These are phyloP conservation scores for Lasiodiplodia gonubiensis DNA, from an alignment of 2,329 filamentous ascomycete species.

Conservation along the genomic window DNA sequence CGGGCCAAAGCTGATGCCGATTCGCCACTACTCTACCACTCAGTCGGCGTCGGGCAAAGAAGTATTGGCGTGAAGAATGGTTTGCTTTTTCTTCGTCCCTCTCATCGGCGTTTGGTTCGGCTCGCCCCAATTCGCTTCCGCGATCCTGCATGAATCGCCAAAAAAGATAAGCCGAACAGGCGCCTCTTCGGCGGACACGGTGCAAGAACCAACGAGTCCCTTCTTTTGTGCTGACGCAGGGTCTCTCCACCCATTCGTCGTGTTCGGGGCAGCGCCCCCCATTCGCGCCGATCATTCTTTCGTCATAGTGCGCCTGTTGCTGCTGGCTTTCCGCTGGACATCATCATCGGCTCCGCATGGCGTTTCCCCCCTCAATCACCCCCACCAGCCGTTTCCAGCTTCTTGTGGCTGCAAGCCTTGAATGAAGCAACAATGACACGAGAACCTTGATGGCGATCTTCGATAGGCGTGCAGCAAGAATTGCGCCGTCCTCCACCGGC, in stretches of 20 bases:
- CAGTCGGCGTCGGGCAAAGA: neutral
- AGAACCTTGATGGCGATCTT: neutral
- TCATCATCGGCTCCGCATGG: neutral
- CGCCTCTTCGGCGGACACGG: slow-evolving; percentile 4
- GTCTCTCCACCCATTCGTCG: slow-evolving; percentile 22
- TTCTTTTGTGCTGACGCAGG: slow-evolving; percentile 10
- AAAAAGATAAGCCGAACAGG: slow-evolving; percentile 1
- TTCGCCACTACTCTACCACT: neutral
- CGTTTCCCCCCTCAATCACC: neutral
- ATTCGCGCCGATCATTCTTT: slow-evolving; percentile 20
- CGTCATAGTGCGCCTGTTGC: slow-evolving; percentile 3
- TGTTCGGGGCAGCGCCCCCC: slow-evolving; percentile 6
- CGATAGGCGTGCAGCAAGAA: neutral
- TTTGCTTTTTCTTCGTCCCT: neutral
- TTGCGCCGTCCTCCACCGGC: neutral
- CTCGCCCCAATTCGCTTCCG: slow-evolving; percentile 6
- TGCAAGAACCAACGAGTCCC: neutral
- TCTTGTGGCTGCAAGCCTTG: neutral
- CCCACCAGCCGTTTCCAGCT: neutral
- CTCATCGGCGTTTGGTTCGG: neutral
- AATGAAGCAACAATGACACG: neutral
- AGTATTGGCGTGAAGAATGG: neutral
- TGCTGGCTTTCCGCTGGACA: neutral
- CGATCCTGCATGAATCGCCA: slow-evolving; percentile 3
- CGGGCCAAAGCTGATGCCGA: no score